A percentile compares a stretch with the other conserved stretches of the same genome.
phyloP scores from a whole-genome alignment of 208 protist genomes.

The Crithidia sp. region DNA sequence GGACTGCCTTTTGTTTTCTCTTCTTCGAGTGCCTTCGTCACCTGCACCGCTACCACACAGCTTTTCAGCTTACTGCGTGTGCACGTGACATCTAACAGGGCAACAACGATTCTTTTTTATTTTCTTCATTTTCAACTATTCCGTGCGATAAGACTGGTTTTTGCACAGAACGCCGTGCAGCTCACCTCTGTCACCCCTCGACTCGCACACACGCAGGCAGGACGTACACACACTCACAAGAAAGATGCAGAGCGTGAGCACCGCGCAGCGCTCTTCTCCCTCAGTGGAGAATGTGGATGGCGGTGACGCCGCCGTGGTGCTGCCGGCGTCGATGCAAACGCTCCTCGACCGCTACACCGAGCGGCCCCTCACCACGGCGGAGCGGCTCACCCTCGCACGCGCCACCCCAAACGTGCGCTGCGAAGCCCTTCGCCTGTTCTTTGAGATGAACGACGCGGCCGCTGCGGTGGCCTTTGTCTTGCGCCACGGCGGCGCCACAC shows the following conservation, averaged over 20 bases:
- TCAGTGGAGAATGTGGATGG: not conserved
- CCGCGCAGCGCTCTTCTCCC: conserved; percentile 1
- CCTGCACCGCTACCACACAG: too few species aligned
- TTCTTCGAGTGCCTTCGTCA: too few species aligned
- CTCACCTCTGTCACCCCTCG: too few species aligned
- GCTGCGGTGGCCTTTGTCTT: conserved; percentile 58
- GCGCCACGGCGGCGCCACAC: conserved; percentile 11
- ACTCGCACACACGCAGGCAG: too few species aligned
- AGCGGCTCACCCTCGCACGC: conserved; percentile 35
- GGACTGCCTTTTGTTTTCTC: too few species aligned
- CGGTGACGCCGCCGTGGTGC: conserved; percentile 5
- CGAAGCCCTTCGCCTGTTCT: conserved; percentile 64
- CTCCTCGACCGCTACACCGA: conserved; percentile 50
- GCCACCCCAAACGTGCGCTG: conserved; percentile 54
- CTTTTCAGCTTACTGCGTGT: too few species aligned
- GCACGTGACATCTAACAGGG: too few species aligned
- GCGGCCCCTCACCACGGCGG: conserved; percentile 32
- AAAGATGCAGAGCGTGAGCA: not conserved
- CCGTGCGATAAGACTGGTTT: too few species aligned
- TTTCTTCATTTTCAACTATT: not conserved
- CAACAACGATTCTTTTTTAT: not conserved
- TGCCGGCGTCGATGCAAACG: conserved; percentile 70
- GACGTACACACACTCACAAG: too few species aligned
- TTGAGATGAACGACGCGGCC: conserved; percentile 48
- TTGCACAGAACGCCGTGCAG: too few species aligned